Conservation (phyloP, 176 grass and related monocot genomes). For the Hyparrhenia diplandra region DNA sequence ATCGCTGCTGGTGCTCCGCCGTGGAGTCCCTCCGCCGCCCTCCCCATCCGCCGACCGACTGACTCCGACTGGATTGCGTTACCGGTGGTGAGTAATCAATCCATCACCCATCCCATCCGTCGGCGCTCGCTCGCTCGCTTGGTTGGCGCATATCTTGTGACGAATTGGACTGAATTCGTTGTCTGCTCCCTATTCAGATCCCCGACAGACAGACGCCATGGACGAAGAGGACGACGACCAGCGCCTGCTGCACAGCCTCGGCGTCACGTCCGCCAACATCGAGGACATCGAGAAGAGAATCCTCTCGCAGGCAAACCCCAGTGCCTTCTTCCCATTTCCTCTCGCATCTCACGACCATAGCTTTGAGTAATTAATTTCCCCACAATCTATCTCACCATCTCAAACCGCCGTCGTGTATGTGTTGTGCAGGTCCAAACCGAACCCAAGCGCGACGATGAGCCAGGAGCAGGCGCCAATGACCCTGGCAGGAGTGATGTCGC, state of each 20-base stretch:
- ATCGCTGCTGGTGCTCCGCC: background rate
- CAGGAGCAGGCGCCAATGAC: background rate
- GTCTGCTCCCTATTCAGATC: background rate
- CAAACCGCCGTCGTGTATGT: background rate
- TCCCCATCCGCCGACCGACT: background rate
- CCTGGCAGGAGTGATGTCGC: background rate
- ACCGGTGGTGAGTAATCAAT: background rate
- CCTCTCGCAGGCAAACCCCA: constrained; percentile 56
- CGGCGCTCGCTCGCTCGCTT: background rate
- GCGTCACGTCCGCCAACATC: constrained; percentile 71
- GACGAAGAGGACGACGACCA: constrained; percentile 67
- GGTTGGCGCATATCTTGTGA: background rate
- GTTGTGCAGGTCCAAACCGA: constrained; percentile 47
- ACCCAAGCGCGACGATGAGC: background rate
- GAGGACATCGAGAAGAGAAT: constrained; percentile 85
- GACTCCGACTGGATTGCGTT: background rate
- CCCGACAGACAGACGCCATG: too few relatives aligned
- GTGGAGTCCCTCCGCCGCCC: background rate
- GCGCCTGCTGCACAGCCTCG: constrained; percentile 72
- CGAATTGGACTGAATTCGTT: background rate
- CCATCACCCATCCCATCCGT: too few relatives aligned
- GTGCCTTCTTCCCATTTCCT: background rate
- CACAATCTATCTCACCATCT: background rate
- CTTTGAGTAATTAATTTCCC: background rate
- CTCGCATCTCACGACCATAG: background rate